Evolutionary conservation across 768 basidiomycete genomes (phyloP).

Genomic region (Leccinellum albellum): DNA sequence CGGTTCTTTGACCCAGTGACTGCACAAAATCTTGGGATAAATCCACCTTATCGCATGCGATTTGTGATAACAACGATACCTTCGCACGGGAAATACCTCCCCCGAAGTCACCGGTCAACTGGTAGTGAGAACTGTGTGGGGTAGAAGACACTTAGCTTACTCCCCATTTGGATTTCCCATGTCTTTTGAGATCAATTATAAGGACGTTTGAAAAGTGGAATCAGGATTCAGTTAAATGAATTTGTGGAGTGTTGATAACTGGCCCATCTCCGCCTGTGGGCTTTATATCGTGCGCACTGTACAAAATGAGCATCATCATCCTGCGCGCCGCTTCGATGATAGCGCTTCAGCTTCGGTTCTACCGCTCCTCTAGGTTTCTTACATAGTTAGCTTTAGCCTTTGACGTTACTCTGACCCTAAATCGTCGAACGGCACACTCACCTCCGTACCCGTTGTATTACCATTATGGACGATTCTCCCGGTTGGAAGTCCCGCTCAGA

Average conservation of each 20-base stretch:
- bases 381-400: background rate
- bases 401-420: background rate
- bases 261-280: too few relatives aligned
- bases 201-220: background rate
- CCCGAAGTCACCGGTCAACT: too few relatives aligned
- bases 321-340: background rate
- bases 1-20: too few relatives aligned
- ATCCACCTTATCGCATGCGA: too few relatives aligned
- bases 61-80: too few relatives aligned
- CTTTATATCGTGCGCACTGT: too few relatives aligned
- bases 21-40: too few relatives aligned
- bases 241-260: too few relatives aligned
- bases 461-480: too few relatives aligned
- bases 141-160: background rate
- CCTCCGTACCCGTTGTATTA: too few relatives aligned
- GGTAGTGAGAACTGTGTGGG: too few relatives aligned
- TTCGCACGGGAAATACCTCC: too few relatives aligned
- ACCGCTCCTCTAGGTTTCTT: background rate
- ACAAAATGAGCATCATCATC: background rate
- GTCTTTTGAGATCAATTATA: background rate
- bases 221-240: background rate
- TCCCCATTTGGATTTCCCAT: background rate
- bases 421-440: background rate
- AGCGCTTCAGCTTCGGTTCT: background rate
- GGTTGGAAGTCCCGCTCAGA: background rate